Percentiles rank a stretch among this genome's conserved stretches.
These are phyloP conservation scores for Penicillium glabrum DNA, from an alignment of 2,329 filamentous ascomycete genomes.

Conservation along the genomic window DNA sequence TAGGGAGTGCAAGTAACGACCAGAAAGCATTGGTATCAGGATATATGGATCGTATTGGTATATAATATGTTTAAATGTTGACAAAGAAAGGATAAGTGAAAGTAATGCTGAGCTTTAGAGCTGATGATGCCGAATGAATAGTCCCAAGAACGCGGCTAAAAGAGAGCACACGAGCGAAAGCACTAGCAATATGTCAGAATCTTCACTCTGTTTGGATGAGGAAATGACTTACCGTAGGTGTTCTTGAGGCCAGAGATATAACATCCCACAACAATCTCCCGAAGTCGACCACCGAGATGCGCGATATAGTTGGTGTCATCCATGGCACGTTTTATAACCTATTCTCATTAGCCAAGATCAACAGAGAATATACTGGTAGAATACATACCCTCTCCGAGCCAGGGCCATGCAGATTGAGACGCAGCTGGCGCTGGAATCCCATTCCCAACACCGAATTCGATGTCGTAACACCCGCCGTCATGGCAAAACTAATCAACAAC, in stretches of 20 bases:
- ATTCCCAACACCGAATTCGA: constrained; percentile 39
- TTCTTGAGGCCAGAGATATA: constrained; percentile 29
- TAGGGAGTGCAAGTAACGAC: no score
- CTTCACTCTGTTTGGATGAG: not conserved
- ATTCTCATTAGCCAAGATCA: not conserved
- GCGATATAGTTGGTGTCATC: constrained; percentile 44
- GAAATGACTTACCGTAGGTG: constrained; percentile 27
- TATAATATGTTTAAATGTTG: not conserved
- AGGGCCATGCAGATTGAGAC: constrained; percentile 29
- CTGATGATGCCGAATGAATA: constrained; percentile 20
- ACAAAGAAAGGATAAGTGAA: not conserved
- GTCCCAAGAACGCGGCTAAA: constrained; percentile 16
- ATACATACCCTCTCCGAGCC: constrained; percentile 21
- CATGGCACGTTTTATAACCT: constrained; percentile 45
- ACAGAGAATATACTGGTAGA: not conserved
- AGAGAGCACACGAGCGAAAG: constrained; percentile 19
- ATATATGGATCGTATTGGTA: not conserved
- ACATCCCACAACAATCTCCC: constrained; percentile 28
- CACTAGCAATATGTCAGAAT: constrained; percentile 2
- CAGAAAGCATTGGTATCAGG: no score
- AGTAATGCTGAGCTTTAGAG: constrained; percentile 4
- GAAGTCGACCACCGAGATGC: constrained; percentile 22
- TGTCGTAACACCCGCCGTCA: constrained; percentile 41
- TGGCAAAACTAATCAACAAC: constrained; percentile 45
- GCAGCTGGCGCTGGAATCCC: constrained; percentile 34